A percentile compares a stretch with the other conserved stretches of the same genome.
Evolutionary conservation across 305 asterid genomes (phyloP).

Genomic region (Solanum hybrid): DNA sequence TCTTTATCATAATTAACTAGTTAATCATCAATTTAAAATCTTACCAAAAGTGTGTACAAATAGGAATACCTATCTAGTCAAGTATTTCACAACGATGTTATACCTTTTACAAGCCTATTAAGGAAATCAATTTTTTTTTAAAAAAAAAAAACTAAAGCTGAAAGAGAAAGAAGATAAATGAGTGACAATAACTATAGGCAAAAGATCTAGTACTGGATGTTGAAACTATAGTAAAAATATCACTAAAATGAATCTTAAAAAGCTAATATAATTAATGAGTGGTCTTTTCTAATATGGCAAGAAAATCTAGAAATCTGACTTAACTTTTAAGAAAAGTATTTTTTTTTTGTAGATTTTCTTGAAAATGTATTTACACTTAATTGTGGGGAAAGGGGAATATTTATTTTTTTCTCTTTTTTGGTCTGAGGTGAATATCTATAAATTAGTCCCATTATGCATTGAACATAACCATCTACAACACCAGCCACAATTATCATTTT

Average conservation of each 20-base stretch:
- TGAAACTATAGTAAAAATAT: background rate
- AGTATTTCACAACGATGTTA: too few relatives aligned
- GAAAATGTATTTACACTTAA: background rate
- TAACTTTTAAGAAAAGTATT: background rate
- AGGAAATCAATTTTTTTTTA: too few relatives aligned
- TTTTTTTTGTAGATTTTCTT: background rate
- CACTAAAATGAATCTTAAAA: background rate
- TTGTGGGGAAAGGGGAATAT: background rate
- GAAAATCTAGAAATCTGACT: background rate
- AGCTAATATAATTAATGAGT: background rate
- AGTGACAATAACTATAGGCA: background rate
- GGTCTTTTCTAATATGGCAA: background rate
- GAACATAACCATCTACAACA: background rate
- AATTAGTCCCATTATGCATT: background rate
- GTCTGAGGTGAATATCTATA: background rate
- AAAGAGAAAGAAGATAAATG: background rate
- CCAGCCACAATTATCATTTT: background rate
- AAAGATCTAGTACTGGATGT: background rate
- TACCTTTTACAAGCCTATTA: too few relatives aligned
- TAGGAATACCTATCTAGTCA: background rate
- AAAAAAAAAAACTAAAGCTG: too few relatives aligned
- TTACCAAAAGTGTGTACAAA: background rate
- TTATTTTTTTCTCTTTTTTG: background rate
- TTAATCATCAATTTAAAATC: background rate
- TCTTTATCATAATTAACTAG: background rate